Evolutionary conservation across 2,329 filamentous ascomycete species (phyloP).

Genomic region (Diaporthe capsici): DNA sequence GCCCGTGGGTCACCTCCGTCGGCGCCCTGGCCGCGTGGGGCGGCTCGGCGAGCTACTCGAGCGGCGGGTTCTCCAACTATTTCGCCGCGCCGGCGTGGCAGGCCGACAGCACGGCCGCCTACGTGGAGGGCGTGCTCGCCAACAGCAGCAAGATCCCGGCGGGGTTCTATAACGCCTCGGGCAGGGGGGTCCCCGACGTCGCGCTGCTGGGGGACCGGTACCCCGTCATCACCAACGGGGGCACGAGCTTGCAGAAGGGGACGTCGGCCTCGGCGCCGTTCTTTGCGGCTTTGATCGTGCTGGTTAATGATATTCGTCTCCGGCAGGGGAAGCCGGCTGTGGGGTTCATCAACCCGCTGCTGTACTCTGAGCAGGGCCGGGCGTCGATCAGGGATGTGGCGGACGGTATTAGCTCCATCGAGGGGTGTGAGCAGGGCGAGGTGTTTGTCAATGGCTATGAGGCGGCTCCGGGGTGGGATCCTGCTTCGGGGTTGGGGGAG

Average conservation of each 20-base stretch:
- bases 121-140: conserved; percentile 55
- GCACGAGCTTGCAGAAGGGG: conserved; percentile 47
- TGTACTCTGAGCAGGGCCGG: conserved; percentile 58
- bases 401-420: conserved; percentile 38
- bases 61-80: conserved; percentile 65
- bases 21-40: conserved; percentile 63
- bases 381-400: conserved; percentile 49
- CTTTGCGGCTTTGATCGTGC: conserved; percentile 72
- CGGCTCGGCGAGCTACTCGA: conserved; percentile 59
- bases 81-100: conserved; percentile 64
- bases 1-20: conserved; percentile 66
- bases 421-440: background rate
- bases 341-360: conserved; percentile 74
- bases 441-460: background rate
- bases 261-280: conserved; percentile 72
- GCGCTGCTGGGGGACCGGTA: conserved; percentile 51
- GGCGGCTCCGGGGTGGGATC: conserved; percentile 59
- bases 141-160: conserved; percentile 50
- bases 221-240: conserved; percentile 46
- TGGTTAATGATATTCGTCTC: conserved; percentile 75
- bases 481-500: conserved; percentile 19
- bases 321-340: conserved; percentile 65
- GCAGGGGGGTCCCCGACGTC: conserved; percentile 50
- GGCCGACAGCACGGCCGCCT: conserved; percentile 54
- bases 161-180: conserved; percentile 38